A percentile compares a stretch with the other conserved stretches of the same genome.
Conservation (phyloP, 352 stramenopile species). For the Vaucheria bursata region DNA sequence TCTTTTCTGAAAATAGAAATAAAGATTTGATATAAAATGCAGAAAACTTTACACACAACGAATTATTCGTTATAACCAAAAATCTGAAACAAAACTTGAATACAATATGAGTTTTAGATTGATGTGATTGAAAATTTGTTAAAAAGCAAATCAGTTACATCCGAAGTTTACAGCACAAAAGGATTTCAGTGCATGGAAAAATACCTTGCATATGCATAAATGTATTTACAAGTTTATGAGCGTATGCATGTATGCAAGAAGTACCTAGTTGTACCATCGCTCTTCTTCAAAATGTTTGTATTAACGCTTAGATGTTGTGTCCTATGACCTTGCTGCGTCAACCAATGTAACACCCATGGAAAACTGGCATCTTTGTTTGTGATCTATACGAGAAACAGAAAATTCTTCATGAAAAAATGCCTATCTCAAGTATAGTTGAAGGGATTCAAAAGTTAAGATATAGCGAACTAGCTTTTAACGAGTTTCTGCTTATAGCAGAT, state of each 20-base stretch:
- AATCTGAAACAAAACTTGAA: background rate
- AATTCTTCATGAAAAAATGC: background rate
- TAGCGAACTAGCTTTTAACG: too few relatives aligned
- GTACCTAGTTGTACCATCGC: background rate
- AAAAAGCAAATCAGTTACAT: too few relatives aligned
- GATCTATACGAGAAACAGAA: constrained; percentile 3
- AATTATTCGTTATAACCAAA: background rate
- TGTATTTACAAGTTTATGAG: background rate
- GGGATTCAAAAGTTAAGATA: too few relatives aligned
- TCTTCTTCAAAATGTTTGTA: background rate
- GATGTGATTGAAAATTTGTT: too few relatives aligned
- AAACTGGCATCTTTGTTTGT: constrained; percentile 14
- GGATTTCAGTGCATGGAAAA: too few relatives aligned
- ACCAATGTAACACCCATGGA: constrained; percentile 12
- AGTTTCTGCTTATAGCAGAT: too few relatives aligned
- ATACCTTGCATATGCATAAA: background rate
- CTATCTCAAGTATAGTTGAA: background rate
- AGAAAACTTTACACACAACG: too few relatives aligned
- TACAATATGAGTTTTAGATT: too few relatives aligned
- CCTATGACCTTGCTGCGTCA: background rate
- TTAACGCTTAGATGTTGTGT: constrained; percentile 13
- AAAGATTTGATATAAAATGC: too few relatives aligned
- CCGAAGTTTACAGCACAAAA: too few relatives aligned
- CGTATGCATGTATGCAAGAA: background rate
- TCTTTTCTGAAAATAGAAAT: too few relatives aligned